Base-by-base conservation (phyloP, 2,329 filamentous ascomycete genomes). In the Fusarium verrucosum region DNA sequence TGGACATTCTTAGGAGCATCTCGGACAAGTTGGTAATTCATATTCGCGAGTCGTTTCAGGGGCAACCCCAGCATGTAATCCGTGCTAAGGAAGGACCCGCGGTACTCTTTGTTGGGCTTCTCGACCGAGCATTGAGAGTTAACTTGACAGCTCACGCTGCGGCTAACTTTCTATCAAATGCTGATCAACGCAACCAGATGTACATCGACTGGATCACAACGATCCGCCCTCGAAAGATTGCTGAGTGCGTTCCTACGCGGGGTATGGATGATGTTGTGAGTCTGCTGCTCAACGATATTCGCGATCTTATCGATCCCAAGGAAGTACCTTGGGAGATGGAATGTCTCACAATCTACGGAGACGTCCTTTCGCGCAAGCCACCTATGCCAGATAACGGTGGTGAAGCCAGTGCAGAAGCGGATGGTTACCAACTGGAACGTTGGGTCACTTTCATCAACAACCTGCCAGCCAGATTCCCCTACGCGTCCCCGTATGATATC, bases 141-240 rank as follows among this genome's bases (percentile, higher is more conserved):
- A 99, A 99, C 73, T 85, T 95, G 58, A 92, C 94, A 19, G 95
- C 95, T 3, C 94, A 98, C 73, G 94, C 95, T 2, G 93, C 94
- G 2, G 94, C 94, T 20, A 96, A 95, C 64, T 93, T 97, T 85
- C 83, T 99, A 13, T 92, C 92, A 9, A 92, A 94, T 71, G 89
- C 92, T 17, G 91, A 92, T 41, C 96, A 96, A 74, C 88, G 95
- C 51, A 92, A 95, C 66, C 91, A 95, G 72, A 98, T 99, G 95
- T 97, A 95, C 81, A 82, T 90, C 46, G 95, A 99, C 73, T 97
- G 94, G 89, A 88, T 92, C 36, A 87, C 82, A 4, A 85, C 86
- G 79, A 85, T 89, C 26, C 81, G 85, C 23, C 80, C 85, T 10
- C 83, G 87, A 42, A 89, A 89, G 72, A 78, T 89, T 55, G 85